Evolutionary conservation across 108 stramenopile species (phyloP), one percentile per base, ranked within the genome.

Genomic region (Nannochloropsis salina): DNA sequence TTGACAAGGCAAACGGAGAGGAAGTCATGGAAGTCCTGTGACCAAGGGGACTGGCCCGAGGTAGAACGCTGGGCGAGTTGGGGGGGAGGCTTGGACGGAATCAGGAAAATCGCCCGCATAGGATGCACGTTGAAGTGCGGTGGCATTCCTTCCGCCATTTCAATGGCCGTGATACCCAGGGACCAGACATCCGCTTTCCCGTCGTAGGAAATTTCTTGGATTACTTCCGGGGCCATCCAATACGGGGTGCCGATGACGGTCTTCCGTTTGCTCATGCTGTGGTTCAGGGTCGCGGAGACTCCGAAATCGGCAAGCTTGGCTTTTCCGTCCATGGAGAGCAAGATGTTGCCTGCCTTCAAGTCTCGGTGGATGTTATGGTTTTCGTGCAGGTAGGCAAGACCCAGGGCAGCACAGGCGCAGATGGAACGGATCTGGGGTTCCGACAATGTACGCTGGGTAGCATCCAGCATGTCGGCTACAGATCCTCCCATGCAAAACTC

Each of bases 141-240:
- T 6, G 99, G 99, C 80, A 95, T 93, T 1, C 97, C 97, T 87
- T 98, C 97, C 2, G 97, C 97, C 95, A 99, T 94, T 92, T 99
- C 98, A 61, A 99, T 97, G 20, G 92, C 91, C 9, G 98, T 98
- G 86, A 98, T 98, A 42, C 97, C 99, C 45, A 99, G 87, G 80
- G 92, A 93, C 99, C 99, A 99, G 3, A 99, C 96, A 92, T 99
- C 98, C 18, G 96, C 97, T 85, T 96, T 90, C 83, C 96, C 96
- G 91, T 97, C 96, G 90, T 99, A 99, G 84, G 96, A 93, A 9
- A 93, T 92, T 91, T 98, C 97, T 85, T 93, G 92, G 86, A 97
- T 96, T 44, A 97, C 95, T 83, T 96, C 98, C 1, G 98, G 98
- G 2, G 97, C 98, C 96, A 99, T 99, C 98, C 98, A 99, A 92